phyloP scores from a whole-genome alignment of 331 rosid species.

The Rhamnella rubrinervis region DNA sequence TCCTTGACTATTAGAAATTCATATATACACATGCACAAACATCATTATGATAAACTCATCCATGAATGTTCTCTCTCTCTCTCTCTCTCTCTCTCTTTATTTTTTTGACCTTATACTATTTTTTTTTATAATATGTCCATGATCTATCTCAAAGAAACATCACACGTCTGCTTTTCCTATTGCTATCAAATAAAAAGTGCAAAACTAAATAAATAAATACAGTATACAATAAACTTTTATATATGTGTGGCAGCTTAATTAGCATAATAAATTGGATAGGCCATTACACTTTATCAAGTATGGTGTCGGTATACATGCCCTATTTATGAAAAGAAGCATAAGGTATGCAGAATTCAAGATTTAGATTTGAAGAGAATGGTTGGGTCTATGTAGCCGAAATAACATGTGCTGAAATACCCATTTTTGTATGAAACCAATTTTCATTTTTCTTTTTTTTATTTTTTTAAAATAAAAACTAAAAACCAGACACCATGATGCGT shows the following conservation, averaged over 20 bases:
- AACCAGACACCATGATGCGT: not conserved
- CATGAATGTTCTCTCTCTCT: constrained; percentile 4
- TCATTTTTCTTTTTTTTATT: too few relatives aligned
- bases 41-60: constrained; percentile 29
- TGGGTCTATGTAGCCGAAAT: too few relatives aligned
- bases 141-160: too few relatives aligned
- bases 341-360: too few relatives aligned
- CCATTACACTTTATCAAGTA: not conserved
- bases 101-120: not conserved
- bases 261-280: not conserved
- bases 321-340: too few relatives aligned
- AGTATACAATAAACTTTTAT: not conserved
- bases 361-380: too few relatives aligned
- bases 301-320: not conserved
- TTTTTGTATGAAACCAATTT: too few relatives aligned
- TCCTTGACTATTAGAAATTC: constrained; percentile 8
- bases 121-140: not conserved
- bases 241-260: not conserved
- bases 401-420: too few relatives aligned
- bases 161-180: too few relatives aligned
- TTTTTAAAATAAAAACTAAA: not conserved
- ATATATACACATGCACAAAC: constrained; percentile 35
- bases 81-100: not conserved
- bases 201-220: not conserved
- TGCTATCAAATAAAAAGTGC: not conserved